These are phyloP conservation scores for Datura wrightii DNA, from an alignment of 257 asterid species.

Conservation along the genomic window DNA sequence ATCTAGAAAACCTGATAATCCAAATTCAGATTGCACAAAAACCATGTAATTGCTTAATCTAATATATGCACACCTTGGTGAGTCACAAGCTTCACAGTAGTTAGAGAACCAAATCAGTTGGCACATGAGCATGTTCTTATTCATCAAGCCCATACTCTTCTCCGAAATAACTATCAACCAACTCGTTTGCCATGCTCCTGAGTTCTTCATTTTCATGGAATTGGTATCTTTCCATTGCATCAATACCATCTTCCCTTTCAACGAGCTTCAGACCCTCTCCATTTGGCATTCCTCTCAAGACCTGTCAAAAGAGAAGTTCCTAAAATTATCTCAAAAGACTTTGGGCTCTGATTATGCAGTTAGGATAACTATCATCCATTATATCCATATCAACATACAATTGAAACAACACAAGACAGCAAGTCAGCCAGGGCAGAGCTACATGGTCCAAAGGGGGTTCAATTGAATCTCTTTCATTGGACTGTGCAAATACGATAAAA, in stretches of 20 bases:
- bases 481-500: not conserved
- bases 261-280: slow-evolving; percentile 84
- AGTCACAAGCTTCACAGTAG: slow-evolving; percentile 27
- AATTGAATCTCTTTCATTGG: not conserved
- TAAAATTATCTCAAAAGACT: not conserved
- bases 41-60: slow-evolving; percentile 13
- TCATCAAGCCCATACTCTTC: slow-evolving; percentile 79
- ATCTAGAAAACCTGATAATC: not conserved
- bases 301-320: slow-evolving; percentile 48
- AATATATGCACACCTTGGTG: slow-evolving; percentile 28
- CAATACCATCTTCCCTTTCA: slow-evolving; percentile 91
- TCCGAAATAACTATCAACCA: slow-evolving; percentile 85
- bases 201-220: slow-evolving; percentile 89
- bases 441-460: not conserved
- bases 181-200: slow-evolving; percentile 78
- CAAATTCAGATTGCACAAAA: slow-evolving; percentile 8
- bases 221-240: slow-evolving; percentile 93
- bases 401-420: slow-evolving; percentile 2
- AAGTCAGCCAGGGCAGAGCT: not conserved
- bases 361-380: not conserved
- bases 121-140: slow-evolving; percentile 34
- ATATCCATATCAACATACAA: not conserved
- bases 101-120: not conserved
- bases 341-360: not conserved
- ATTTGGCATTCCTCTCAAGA: slow-evolving; percentile 86